Percentiles rank a stretch among this genome's conserved stretches.
Conservation (phyloP, 371 early-diverging fungal genomes). For the Mortierella sp. region DNA sequence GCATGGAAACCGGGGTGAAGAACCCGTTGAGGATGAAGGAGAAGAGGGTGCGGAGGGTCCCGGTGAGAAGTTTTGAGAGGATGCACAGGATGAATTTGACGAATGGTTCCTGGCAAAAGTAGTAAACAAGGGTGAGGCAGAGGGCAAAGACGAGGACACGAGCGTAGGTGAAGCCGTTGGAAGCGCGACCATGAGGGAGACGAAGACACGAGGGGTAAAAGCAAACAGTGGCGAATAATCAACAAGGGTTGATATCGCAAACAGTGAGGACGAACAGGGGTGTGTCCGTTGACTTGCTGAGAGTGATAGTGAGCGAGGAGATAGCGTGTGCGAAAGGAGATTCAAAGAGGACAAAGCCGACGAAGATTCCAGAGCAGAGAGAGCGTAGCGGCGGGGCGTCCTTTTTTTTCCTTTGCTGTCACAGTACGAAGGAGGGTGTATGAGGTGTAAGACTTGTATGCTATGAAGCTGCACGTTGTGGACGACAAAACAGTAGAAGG, state of each 20-base stretch:
- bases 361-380: neutral
- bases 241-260: neutral
- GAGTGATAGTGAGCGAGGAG: conserved; percentile 3
- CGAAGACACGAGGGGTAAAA: neutral
- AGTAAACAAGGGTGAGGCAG: conserved; percentile 15
- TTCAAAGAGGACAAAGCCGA: neutral
- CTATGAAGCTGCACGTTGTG: no score
- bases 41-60: conserved; percentile 25
- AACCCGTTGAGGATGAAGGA: conserved; percentile 21
- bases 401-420: no score
- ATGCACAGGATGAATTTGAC: conserved; percentile 6
- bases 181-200: conserved; percentile 29
- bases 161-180: conserved; percentile 34
- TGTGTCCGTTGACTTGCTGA: no score
- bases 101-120: conserved; percentile 7
- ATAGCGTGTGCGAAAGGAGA: conserved; percentile 4
- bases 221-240: neutral
- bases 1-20: conserved; percentile 38
- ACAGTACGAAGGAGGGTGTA: no score
- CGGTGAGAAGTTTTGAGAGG: conserved; percentile 23
- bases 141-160: conserved; percentile 19
- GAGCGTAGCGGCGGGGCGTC: neutral
- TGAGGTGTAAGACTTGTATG: no score
- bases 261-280: neutral
- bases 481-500: neutral